Base-by-base conservation (phyloP, 148 eudicot genomes). In the Fagopyrum homotropicum region DNA sequence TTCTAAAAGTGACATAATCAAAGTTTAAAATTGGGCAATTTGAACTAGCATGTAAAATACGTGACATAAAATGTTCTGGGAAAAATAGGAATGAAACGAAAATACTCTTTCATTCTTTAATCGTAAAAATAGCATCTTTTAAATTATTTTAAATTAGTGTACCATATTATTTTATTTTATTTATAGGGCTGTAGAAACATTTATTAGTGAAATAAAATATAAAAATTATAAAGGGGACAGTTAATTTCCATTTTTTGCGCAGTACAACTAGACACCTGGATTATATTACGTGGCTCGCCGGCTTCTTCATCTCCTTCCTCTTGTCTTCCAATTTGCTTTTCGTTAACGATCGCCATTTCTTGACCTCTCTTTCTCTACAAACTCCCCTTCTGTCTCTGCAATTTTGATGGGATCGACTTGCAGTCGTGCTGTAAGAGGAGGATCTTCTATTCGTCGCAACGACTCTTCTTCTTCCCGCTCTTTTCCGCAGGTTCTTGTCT, bases 251-350 rank as follows among this genome's bases (percentile, higher is more conserved):
- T 56, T 56, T 60, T 64, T 35, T 35, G 70, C 45, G 70, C n/a
- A 35, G 70, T 64, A 64, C 70, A 64, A 45, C 70, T 64, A 30
- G 45, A 30, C 70, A 64, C 70, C 45, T 40, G 70, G 70, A 64
- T 10, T 35, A 11, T 64, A 10, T 11, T 64, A 35, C 70, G 70
- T 64, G 70, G 70, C 70, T 64, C 44, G 40, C 45, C 17, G 30
- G 40, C 12, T 10, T 29, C 40, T 64, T 29, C 68, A 35, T 30
- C 70, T 40, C 70, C 46, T 35, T 35, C 30, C 45, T 35, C 30
- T n/a, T 30, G 14, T 22, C 7, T 30, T 14, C n/a, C 4, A 30
- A 4, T 12, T 64, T 64, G 70, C 15, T 64, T 35, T 30, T 14
- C 40, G 70, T 35, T 7, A 3, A 26, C 43, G 43, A 61, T 61